Conservation (phyloP, 2,329 filamentous ascomycete genomes). For the Claviceps digitariae region DNA sequence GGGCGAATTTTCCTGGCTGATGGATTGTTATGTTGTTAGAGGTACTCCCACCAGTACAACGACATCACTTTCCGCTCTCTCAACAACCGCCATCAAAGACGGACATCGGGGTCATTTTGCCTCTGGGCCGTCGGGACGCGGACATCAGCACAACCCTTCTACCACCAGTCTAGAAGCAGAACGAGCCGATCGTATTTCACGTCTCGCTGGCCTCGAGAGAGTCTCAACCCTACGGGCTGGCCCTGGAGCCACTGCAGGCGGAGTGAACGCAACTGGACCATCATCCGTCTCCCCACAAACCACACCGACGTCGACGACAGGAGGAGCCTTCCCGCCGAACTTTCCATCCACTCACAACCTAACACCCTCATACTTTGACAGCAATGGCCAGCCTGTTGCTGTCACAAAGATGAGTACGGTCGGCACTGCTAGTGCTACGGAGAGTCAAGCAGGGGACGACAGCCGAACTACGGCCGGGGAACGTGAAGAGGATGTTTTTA, state of each 20-base stretch:
- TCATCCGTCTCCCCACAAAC: slow-evolving; percentile 35
- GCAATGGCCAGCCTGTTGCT: slow-evolving; percentile 52
- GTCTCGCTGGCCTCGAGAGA: slow-evolving; percentile 80
- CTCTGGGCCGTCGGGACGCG: slow-evolving; percentile 34
- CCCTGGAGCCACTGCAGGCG: slow-evolving; percentile 21
- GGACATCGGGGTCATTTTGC: slow-evolving; percentile 74
- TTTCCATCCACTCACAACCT: slow-evolving; percentile 26
- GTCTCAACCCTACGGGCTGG: slow-evolving; percentile 60
- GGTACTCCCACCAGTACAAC: slow-evolving; percentile 89
- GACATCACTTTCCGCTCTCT: slow-evolving; percentile 81
- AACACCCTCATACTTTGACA: slow-evolving; percentile 68
- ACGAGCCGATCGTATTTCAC: slow-evolving; percentile 87
- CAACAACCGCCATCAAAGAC: slow-evolving; percentile 92
- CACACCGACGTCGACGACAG: slow-evolving; percentile 33
- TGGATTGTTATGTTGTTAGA: slow-evolving; percentile 1
- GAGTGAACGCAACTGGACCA: slow-evolving; percentile 9
- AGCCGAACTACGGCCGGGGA: slow-evolving; percentile 39
- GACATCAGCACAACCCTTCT: slow-evolving; percentile 44
- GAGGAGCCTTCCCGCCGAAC: slow-evolving; percentile 24
- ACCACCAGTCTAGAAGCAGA: slow-evolving; percentile 75
- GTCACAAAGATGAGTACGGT: slow-evolving; percentile 77
- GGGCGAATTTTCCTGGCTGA: neutral
- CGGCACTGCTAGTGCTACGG: slow-evolving; percentile 78
- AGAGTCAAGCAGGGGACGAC: slow-evolving; percentile 49
- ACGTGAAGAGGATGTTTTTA: slow-evolving; percentile 54